phyloP scores from a whole-genome alignment of 148 eudicot genomes.

The Pharnaceum exiguum region DNA sequence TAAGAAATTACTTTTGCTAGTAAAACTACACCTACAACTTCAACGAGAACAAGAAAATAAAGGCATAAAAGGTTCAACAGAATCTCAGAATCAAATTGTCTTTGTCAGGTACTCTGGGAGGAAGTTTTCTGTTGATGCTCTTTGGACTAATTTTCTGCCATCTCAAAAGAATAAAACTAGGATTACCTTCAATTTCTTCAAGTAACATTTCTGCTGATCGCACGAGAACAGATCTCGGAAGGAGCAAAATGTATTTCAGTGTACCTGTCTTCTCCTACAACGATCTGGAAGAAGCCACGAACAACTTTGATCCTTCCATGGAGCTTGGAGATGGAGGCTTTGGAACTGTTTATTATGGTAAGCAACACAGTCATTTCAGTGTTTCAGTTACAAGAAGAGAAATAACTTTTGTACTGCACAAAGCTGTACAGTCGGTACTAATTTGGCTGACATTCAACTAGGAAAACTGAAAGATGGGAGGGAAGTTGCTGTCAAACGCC shows the following conservation, averaged over 20 bases:
- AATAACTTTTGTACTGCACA: not conserved
- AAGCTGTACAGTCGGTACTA: not conserved
- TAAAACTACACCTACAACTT: not conserved
- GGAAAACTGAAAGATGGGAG: conserved; percentile 50
- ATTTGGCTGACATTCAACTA: not conserved
- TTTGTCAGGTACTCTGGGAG: conserved; percentile 19
- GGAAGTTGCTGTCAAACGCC: conserved; percentile 75
- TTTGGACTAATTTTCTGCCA: conserved; percentile 9
- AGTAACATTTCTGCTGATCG: conserved; percentile 5
- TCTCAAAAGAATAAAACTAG: conserved; percentile 9
- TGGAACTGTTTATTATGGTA: conserved; percentile 66
- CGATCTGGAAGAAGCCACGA: conserved; percentile 48
- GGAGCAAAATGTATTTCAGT: conserved; percentile 29
- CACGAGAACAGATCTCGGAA: conserved; percentile 20
- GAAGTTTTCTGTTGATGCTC: conserved; percentile 8
- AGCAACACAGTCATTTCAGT: not conserved
- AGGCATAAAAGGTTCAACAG: not conserved
- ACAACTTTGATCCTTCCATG: conserved; percentile 36
- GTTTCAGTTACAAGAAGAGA: not conserved
- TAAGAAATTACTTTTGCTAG: conserved; percentile 7
- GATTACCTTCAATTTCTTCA: conserved; percentile 20
- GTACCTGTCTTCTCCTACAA: conserved; percentile 35
- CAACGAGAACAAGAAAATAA: not conserved
- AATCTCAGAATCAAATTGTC: not conserved
- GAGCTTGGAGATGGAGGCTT: conserved; percentile 75